phyloP scores from a whole-genome alignment of 179 eudicot genomes.

The Silene noctiflora region DNA sequence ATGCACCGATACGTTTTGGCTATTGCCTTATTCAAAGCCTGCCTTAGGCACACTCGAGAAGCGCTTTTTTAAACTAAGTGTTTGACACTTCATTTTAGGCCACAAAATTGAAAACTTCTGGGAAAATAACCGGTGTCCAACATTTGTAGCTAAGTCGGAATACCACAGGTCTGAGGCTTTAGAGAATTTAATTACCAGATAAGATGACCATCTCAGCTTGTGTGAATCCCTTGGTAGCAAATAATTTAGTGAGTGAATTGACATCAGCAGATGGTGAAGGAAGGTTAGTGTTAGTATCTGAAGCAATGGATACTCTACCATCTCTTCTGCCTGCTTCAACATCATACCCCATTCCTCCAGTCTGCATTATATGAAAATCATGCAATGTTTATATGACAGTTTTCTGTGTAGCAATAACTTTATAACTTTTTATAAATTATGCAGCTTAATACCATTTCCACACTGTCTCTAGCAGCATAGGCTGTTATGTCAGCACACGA shows the following conservation, averaged over 20 bases:
- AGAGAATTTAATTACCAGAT: slow-evolving; percentile 48
- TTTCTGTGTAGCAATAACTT: neutral
- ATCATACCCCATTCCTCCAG: slow-evolving; percentile 72
- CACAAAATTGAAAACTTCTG: no score
- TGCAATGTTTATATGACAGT: neutral
- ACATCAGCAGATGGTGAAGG: slow-evolving; percentile 50
- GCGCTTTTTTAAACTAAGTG: no score
- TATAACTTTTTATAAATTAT: neutral
- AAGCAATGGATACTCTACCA: slow-evolving; percentile 51
- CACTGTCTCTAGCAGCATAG: slow-evolving; percentile 76
- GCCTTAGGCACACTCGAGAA: no score
- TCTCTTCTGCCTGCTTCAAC: slow-evolving; percentile 82
- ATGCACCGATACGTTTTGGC: no score
- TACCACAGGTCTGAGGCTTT: neutral
- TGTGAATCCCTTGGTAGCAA: slow-evolving; percentile 58
- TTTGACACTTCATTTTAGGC: no score
- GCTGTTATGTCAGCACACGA: slow-evolving; percentile 95
- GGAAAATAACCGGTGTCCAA: no score
- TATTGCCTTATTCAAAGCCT: no score
- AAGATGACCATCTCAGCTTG: slow-evolving; percentile 88
- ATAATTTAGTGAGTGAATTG: slow-evolving; percentile 51
- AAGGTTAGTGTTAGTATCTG: slow-evolving; percentile 44
- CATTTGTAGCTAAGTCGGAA: no score
- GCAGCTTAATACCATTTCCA: slow-evolving; percentile 46
- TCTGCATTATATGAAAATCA: slow-evolving; percentile 32